Base-by-base conservation (phyloP, 805 yeast species). In the Yarrowia bubula region DNA sequence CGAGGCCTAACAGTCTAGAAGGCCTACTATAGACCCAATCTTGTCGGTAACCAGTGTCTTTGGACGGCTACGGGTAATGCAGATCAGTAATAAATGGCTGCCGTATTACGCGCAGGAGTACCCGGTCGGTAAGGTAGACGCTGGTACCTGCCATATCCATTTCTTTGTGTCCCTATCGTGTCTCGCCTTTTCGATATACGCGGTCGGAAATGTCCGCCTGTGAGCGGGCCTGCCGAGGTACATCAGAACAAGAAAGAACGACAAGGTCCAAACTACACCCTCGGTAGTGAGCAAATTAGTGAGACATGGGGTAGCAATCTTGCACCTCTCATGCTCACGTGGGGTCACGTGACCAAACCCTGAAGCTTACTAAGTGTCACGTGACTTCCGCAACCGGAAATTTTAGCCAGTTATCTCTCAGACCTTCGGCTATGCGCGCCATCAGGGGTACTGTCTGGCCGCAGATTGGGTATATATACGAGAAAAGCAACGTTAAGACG, bases 391-490 rank as follows among this genome's bases (percentile, higher is more conserved):
- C 28, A 22, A 22, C 4, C 5, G 28, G 28, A 22, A 22, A 22
- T 22, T 22, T 22, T 22, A 22, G 28, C 28, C 28, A 18, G 47
- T 32, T 8, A 4, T 14, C 18, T 11, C 28, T 48, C 39, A 32
- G 28, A 32, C 17, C 55, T 48, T 48, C 55, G 55, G 55, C 55
- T 48, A 48, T 48, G 55, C 55, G 55, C 41, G n/a, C 41, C 55
- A 35, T 48, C 55, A 48, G 55, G 55, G 55, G 55, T 48, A 48
- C 55, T 35, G 32, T 32, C 41, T 48, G 51, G 33, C 38, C 28
- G n/a, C 31, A 48, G 55, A 48, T 48, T 33, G 55, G 55, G 41
- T 48, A 48, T 48, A 48, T 35, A 48, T 35, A 48, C 55, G 55
- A 48, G 41, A 48, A 48, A 48, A 48, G 55, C 55, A 33, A 48